A percentile compares a stretch with the other conserved stretches of the same genome.
Conservation (phyloP, 257 asterid species). For the Przewalskia tangutica region DNA sequence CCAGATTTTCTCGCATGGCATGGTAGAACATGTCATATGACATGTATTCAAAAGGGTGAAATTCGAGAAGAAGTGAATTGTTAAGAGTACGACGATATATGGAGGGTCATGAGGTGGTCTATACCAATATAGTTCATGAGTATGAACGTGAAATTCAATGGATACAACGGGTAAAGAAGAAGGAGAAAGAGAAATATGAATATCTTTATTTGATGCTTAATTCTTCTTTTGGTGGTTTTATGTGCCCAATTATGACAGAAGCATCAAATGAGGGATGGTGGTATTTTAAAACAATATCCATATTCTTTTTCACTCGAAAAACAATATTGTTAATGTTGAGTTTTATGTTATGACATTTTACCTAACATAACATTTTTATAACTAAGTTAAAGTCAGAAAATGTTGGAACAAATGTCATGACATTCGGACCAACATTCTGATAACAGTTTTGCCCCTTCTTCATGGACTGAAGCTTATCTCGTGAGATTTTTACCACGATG, state of each 20-base stretch:
- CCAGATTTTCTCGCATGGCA: neutral
- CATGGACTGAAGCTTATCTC: too few species aligned
- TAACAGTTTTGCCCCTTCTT: too few species aligned
- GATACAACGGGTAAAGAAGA: neutral
- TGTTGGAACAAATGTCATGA: too few species aligned
- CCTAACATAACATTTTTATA: too few species aligned
- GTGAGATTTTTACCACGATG: too few species aligned
- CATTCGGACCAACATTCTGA: too few species aligned
- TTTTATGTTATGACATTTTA: too few species aligned
- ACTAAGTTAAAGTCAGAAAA: too few species aligned
- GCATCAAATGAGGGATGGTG: fast-evolving
- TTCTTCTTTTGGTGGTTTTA: neutral
- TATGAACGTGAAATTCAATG: neutral
- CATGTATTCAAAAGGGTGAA: neutral
- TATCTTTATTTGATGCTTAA: neutral
- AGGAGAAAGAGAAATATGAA: neutral
- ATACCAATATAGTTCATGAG: neutral
- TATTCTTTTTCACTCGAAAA: neutral
- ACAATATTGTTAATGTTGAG: too few species aligned
- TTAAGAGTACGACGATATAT: neutral
- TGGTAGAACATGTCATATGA: neutral
- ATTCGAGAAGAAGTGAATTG: neutral
- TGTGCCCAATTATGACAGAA: neutral
- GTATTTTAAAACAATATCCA: neutral
- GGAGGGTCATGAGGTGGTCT: neutral